phyloP scores from a whole-genome alignment of 2,329 filamentous ascomycete genomes.

The Lachnum nothofagi region DNA sequence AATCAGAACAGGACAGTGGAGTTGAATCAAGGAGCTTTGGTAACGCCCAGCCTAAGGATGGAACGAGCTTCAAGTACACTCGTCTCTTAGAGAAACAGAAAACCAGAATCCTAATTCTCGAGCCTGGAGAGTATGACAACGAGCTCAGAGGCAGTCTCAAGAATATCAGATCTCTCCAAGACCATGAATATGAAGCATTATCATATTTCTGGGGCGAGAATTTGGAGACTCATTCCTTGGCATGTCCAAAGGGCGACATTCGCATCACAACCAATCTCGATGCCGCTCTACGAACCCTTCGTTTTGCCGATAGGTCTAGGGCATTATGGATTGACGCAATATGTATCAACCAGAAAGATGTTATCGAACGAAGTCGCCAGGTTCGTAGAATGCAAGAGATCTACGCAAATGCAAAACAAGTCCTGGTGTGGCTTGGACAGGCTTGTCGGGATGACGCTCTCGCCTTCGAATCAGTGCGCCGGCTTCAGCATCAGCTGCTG shows the following conservation, averaged over 20 bases:
- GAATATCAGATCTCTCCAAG: background rate
- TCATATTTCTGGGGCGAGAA: slow-evolving; percentile 34
- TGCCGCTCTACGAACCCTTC: slow-evolving; percentile 2
- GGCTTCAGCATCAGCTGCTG: background rate
- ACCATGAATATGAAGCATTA: slow-evolving; percentile 27
- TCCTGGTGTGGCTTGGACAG: slow-evolving; percentile 12
- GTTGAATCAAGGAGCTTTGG: too few species aligned
- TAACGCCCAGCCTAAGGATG: background rate
- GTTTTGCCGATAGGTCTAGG: background rate
- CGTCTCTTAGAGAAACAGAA: background rate
- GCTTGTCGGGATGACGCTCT: background rate
- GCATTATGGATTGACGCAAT: slow-evolving; percentile 8
- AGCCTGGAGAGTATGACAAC: background rate
- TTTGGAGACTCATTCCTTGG: background rate
- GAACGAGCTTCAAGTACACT: background rate
- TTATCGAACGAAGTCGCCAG: slow-evolving; percentile 2
- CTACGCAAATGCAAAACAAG: slow-evolving; percentile 7
- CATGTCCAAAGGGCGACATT: background rate
- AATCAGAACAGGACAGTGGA: background rate
- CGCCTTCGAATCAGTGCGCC: background rate
- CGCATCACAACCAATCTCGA: slow-evolving; percentile 7
- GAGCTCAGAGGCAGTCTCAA: background rate
- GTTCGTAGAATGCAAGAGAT: slow-evolving; percentile 8
- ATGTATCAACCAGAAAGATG: too few species aligned
- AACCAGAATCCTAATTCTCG: background rate